Conservation (phyloP, 2,329 filamentous ascomycete genomes). For the Xylaria polymorpha region DNA sequence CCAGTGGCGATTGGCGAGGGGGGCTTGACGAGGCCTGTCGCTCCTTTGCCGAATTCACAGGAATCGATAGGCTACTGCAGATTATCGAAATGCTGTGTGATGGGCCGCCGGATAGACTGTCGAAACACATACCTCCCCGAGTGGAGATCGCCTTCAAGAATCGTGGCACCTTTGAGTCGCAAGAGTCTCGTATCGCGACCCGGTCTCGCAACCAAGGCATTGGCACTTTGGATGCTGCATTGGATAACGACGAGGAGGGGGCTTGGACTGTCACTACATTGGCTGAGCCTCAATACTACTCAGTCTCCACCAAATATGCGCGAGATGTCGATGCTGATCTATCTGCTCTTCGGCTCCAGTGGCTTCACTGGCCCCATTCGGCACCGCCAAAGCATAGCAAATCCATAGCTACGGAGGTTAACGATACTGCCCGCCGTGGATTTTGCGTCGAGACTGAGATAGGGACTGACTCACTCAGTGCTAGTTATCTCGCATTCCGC, state of each 20-base stretch:
- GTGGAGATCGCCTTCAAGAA: constrained; percentile 12
- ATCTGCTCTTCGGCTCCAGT: neutral
- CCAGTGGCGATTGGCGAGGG: neutral
- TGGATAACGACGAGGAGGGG: constrained; percentile 43
- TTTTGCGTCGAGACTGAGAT: neutral
- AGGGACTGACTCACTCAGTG: neutral
- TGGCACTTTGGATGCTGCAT: constrained; percentile 51
- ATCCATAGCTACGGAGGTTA: neutral
- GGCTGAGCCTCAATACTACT: constrained; percentile 31
- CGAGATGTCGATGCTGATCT: neutral
- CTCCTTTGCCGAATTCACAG: neutral
- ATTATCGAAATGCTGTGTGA: neutral
- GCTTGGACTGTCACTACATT: constrained; percentile 57
- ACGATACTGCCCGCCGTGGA: neutral
- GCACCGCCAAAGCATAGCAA: neutral
- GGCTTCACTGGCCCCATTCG: neutral
- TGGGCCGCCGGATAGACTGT: neutral
- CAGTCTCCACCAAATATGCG: constrained; percentile 43
- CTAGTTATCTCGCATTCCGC: constrained; percentile 57
- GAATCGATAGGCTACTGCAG: neutral
- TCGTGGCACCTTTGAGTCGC: neutral
- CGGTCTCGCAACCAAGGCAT: neutral
- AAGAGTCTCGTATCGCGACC: neutral
- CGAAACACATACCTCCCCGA: neutral
- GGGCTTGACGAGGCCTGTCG: neutral